Conservation (phyloP, 2,329 filamentous ascomycete genomes). For the Clarireedia paspali region DNA sequence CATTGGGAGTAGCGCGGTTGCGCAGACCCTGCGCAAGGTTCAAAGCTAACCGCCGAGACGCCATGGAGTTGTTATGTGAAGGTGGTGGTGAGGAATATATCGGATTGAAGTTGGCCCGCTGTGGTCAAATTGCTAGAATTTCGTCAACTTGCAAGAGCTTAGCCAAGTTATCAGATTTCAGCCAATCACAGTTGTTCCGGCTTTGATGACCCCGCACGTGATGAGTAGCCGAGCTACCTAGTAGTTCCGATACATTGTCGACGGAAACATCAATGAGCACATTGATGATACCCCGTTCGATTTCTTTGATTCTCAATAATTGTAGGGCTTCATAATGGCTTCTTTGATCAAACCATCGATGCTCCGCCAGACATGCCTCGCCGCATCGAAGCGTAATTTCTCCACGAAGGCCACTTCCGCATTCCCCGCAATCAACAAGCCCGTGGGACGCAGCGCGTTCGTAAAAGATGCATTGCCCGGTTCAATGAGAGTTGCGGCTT, state of each 20-base stretch:
- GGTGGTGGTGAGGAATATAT: slow-evolving; percentile 12
- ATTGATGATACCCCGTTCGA: neutral
- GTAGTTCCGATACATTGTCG: slow-evolving; percentile 8
- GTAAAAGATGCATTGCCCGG: slow-evolving; percentile 33
- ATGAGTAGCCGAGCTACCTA: slow-evolving; percentile 9
- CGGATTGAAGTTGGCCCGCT: slow-evolving; percentile 16
- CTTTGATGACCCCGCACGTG: slow-evolving; percentile 9
- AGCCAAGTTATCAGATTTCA: slow-evolving; percentile 7
- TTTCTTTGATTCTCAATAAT: slow-evolving; percentile 6
- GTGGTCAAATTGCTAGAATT: slow-evolving; percentile 10
- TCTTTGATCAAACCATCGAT: slow-evolving; percentile 42
- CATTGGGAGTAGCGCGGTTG: slow-evolving; percentile 75
- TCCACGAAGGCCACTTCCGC: slow-evolving; percentile 32
- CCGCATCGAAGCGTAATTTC: slow-evolving; percentile 36
- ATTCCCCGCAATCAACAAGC: slow-evolving; percentile 29
- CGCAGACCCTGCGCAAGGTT: slow-evolving; percentile 88
- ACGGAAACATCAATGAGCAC: slow-evolving; percentile 5
- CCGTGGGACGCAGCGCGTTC: slow-evolving; percentile 29
- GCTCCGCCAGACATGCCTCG: slow-evolving; percentile 38
- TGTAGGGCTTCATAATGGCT: slow-evolving; percentile 36
- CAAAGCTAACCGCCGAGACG: slow-evolving; percentile 93
- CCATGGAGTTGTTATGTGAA: slow-evolving; percentile 50
- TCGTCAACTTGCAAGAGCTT: slow-evolving; percentile 10
- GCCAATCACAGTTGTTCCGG: slow-evolving; percentile 7
- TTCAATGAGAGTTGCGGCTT: slow-evolving; percentile 57